Conservation (phyloP, 208 protist genomes). For the Leishmania lainsoni region DNA sequence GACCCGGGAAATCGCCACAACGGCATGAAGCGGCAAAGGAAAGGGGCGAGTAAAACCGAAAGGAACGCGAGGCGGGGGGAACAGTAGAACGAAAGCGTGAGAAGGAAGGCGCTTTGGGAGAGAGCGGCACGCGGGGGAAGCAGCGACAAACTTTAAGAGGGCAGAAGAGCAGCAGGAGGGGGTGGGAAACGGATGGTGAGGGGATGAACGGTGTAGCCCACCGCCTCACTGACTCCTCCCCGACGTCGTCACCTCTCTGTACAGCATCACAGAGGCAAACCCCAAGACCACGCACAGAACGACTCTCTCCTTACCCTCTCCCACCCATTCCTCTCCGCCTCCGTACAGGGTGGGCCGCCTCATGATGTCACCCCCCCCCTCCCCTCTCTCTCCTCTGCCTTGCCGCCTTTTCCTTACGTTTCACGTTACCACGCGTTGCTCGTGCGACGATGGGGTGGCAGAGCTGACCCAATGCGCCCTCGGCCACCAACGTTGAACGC, state of each 20-base stretch:
- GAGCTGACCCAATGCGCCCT: background rate
- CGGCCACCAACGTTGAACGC: background rate
- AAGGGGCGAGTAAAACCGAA: background rate
- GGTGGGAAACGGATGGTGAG: constrained; percentile 6
- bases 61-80: too few species aligned
- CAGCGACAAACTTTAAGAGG: background rate
- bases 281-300: background rate
- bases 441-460: background rate
- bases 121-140: background rate
- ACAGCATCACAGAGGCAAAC: background rate
- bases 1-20: background rate
- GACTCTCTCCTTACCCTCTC: background rate
- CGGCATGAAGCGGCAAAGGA: background rate
- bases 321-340: background rate
- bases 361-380: background rate
- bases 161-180: background rate
- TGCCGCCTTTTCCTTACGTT: background rate
- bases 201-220: background rate
- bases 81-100: background rate
- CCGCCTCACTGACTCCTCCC: background rate
- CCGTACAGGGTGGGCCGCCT: background rate
- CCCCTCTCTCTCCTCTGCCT: background rate
- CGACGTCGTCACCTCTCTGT: background rate
- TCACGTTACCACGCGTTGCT: background rate
- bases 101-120: background rate